phyloP scores from a whole-genome alignment of 2,329 filamentous ascomycete genomes.

The Penicillium sp. region DNA sequence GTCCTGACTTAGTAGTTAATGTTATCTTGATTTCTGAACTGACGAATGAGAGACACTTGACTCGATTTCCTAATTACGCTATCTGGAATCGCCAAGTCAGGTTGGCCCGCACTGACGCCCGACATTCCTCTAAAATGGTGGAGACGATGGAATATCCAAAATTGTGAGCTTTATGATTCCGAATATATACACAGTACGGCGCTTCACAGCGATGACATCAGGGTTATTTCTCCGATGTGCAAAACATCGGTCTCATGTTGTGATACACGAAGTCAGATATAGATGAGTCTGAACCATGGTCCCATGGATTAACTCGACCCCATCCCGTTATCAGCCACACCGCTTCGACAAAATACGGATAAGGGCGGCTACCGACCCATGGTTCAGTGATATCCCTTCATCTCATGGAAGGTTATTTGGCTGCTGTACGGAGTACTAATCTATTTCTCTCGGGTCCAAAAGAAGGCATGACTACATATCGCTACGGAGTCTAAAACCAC shows the following conservation, averaged over 20 bases:
- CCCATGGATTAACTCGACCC: conserved; percentile 7
- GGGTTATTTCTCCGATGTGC: not conserved
- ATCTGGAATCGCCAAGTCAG: conserved; percentile 13
- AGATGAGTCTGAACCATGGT: conserved; percentile 12
- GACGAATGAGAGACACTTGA: conserved; percentile 11
- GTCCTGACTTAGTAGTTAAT: conserved; percentile 13
- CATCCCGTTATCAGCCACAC: conserved; percentile 24
- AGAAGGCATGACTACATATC: not conserved
- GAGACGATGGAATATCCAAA: not conserved
- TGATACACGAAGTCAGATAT: not conserved
- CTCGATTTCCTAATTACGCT: conserved; percentile 13
- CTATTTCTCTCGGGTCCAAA: not conserved
- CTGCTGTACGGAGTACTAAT: not conserved
- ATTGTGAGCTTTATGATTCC: not conserved
- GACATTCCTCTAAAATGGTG: conserved; percentile 19
- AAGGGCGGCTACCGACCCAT: conserved; percentile 14
- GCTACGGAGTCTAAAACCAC: no score
- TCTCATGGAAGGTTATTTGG: conserved; percentile 6
- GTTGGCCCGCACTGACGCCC: conserved; percentile 32
- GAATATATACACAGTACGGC: conserved; percentile 1
- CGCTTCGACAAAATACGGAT: conserved; percentile 14
- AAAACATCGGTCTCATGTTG: not conserved
- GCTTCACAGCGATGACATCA: conserved; percentile 4
- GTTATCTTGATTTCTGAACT: conserved; percentile 10
- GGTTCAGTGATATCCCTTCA: conserved; percentile 20